phyloP scores from a whole-genome alignment of 83 land plant species.

The Picea engelmannii region DNA sequence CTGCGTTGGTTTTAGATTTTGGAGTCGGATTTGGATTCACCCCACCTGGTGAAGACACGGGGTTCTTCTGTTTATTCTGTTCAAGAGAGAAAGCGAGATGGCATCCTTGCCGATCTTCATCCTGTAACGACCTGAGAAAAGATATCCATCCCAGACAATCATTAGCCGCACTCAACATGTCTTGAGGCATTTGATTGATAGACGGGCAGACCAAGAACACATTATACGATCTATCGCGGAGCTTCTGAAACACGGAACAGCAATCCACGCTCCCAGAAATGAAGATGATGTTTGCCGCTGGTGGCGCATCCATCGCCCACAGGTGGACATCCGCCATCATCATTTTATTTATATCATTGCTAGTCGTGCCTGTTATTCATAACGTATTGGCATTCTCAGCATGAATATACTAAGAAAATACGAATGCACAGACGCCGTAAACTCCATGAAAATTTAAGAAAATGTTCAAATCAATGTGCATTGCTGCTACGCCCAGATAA shows the following conservation, averaged over 20 bases:
- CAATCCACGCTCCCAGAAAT: slow-evolving; percentile 2
- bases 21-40: not conserved
- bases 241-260: not conserved
- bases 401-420: too few relatives aligned
- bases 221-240: slow-evolving; percentile 5
- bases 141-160: slow-evolving; percentile 1
- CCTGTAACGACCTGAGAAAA: slow-evolving; percentile 1
- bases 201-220: slow-evolving; percentile 14
- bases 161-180: slow-evolving; percentile 1
- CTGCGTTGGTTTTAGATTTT: not conserved
- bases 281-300: slow-evolving; percentile 8
- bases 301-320: slow-evolving; percentile 6
- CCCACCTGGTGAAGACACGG: not conserved
- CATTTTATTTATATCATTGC: slow-evolving; percentile 7
- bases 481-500: too few relatives aligned
- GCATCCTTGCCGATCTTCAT: not conserved
- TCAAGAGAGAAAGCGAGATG: too few relatives aligned
- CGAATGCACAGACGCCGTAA: too few relatives aligned
- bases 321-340: slow-evolving; percentile 2
- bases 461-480: too few relatives aligned
- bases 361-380: too few relatives aligned
- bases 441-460: too few relatives aligned
- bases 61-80: too few relatives aligned
- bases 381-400: too few relatives aligned
- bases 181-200: not conserved